Evolutionary conservation across 2,329 filamentous ascomycete species (phyloP).

Genomic region (Thielaviopsis populi): DNA sequence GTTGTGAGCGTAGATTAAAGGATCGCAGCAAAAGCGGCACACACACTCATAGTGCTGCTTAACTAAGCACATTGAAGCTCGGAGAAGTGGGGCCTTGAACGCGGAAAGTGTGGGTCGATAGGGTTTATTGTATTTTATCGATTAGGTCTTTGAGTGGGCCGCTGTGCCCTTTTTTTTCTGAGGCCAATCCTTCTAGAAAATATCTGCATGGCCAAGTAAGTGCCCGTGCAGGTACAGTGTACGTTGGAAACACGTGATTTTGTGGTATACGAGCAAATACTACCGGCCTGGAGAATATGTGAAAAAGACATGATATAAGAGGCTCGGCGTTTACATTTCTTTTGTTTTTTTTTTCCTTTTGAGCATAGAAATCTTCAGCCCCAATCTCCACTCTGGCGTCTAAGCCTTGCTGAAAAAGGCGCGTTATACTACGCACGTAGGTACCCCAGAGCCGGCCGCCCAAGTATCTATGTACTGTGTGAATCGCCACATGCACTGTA

Average conservation of each 20-base stretch:
- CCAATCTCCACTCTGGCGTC: background rate
- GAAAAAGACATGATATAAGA: background rate
- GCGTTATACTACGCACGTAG: background rate
- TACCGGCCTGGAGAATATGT: no score
- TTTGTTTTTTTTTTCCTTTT: background rate
- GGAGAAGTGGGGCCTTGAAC: background rate
- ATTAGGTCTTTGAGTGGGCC: background rate
- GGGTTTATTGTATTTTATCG: background rate
- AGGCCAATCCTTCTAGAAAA: background rate
- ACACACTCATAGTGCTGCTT: background rate
- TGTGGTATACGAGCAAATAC: background rate
- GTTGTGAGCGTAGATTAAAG: background rate
- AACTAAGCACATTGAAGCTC: background rate
- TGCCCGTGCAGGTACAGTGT: no score
- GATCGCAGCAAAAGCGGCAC: background rate
- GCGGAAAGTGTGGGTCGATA: background rate
- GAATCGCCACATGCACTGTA: no score
- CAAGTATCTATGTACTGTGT: no score
- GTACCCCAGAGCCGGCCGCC: no score
- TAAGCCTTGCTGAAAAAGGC: background rate
- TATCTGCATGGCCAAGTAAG: no score
- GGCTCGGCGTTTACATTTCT: background rate
- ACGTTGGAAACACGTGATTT: background rate
- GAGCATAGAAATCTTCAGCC: background rate
- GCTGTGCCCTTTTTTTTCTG: background rate